These are phyloP conservation scores for Tetrapyrgos nigripes DNA, from an alignment of 1,284 basidiomycete genomes.

Conservation along the genomic window DNA sequence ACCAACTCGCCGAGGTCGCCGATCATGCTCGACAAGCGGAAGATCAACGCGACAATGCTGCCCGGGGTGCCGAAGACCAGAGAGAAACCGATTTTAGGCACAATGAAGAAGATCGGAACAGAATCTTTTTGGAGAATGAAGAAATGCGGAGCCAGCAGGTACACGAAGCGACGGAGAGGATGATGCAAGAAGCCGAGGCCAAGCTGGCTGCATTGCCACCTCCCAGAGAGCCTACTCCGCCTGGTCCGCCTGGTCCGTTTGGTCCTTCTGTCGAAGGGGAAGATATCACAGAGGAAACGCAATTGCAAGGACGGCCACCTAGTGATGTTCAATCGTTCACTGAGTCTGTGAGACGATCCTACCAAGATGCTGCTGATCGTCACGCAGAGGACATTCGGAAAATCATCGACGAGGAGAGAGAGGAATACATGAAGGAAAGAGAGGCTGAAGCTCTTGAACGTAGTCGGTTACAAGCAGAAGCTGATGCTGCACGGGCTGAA, in stretches of 20 bases:
- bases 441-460: slow-evolving; percentile 60
- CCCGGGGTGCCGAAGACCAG: slow-evolving; percentile 62
- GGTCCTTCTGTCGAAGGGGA: not conserved
- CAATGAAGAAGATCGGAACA: slow-evolving; percentile 69
- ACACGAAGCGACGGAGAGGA: slow-evolving; percentile 53
- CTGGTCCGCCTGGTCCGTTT: too few species aligned
- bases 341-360: slow-evolving; percentile 1
- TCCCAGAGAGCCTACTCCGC: not conserved
- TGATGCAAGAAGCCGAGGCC: slow-evolving; percentile 50
- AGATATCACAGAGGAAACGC: not conserved
- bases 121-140: slow-evolving; percentile 65
- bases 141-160: slow-evolving; percentile 60
- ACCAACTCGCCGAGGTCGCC: slow-evolving; percentile 50
- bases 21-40: slow-evolving; percentile 62
- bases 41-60: slow-evolving; percentile 63
- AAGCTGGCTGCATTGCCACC: slow-evolving; percentile 32
- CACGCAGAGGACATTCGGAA: slow-evolving; percentile 64
- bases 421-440: slow-evolving; percentile 58
- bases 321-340: not conserved
- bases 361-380: slow-evolving; percentile 56
- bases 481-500: slow-evolving; percentile 51
- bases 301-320: not conserved
- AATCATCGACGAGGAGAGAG: slow-evolving; percentile 63
- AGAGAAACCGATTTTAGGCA: slow-evolving; percentile 67
- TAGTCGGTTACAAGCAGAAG: slow-evolving; percentile 51